Conservation (phyloP, 495 filamentous ascomycete genomes). For the Aspergillus avenaceus region DNA sequence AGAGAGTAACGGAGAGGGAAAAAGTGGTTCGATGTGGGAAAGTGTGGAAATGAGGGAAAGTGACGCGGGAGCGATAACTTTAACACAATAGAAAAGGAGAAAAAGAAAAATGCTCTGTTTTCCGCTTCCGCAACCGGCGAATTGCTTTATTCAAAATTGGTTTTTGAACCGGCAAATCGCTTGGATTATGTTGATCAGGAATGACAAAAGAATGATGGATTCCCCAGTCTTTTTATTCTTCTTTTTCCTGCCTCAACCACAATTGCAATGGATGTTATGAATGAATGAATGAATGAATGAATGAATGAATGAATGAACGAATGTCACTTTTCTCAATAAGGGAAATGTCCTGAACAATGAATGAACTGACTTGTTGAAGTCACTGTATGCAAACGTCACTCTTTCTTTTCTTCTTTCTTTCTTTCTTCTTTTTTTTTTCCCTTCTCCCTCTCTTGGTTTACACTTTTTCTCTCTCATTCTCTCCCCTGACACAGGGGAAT, state of each 20-base stretch:
- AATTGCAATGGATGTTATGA: not conserved
- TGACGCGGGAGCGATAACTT: conserved; percentile 15
- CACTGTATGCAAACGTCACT: conserved; percentile 7
- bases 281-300: conserved; percentile 6
- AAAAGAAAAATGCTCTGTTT: not conserved
- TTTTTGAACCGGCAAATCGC: not conserved
- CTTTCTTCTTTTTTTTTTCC: conserved; percentile 10
- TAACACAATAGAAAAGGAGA: conserved; percentile 6
- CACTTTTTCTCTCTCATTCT: too few relatives aligned
- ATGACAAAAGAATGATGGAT: not conserved
- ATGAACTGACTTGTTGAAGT: not conserved
- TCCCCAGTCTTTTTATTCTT: too few relatives aligned
- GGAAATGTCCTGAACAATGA: conserved; percentile 4
- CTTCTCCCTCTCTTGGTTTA: conserved; percentile 1
- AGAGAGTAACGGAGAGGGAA: too few relatives aligned
- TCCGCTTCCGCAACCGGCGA: conserved; percentile 11
- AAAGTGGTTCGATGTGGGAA: conserved; percentile 12
- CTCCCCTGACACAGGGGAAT: conserved; percentile 11
- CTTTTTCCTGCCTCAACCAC: not conserved
- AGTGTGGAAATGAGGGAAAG: conserved; percentile 6
- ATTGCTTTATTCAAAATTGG: not conserved
- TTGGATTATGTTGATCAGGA: too few relatives aligned
- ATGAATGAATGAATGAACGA: conserved; percentile 4
- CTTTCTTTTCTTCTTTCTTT: conserved; percentile 6
- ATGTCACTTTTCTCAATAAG: conserved; percentile 6